Evolutionary conservation across 768 basidiomycete species (phyloP).

Genomic region (Boletus rufocinnamomeus): DNA sequence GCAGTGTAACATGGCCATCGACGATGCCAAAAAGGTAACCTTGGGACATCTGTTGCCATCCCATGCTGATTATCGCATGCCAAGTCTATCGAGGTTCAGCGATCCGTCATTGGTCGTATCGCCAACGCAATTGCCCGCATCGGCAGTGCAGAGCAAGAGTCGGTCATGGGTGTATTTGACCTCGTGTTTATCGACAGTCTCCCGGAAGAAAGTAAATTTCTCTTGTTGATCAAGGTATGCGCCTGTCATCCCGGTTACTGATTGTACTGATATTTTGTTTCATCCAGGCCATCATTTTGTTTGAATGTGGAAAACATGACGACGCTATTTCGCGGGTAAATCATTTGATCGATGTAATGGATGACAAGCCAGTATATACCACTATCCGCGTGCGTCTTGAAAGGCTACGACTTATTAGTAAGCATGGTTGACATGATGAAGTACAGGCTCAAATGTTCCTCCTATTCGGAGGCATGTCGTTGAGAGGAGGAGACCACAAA

Average conservation of each 20-base stretch:
- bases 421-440: not conserved
- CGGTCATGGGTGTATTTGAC: constrained; percentile 10
- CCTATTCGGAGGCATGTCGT: not conserved
- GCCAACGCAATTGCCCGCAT: constrained; percentile 3
- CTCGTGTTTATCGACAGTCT: constrained; percentile 2
- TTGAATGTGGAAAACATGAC: constrained; percentile 8
- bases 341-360: not conserved
- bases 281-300: constrained; percentile 7
- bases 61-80: not conserved
- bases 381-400: constrained; percentile 9
- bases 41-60: rapidly evolving
- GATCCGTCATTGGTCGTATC: constrained; percentile 14
- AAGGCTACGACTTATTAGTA: rapidly evolving
- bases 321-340: constrained; percentile 11
- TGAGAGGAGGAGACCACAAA: not conserved
- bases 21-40: constrained; percentile 8
- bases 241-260: rapidly evolving
- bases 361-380: not conserved
- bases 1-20: not conserved
- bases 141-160: constrained; percentile 2
- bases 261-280: not conserved
- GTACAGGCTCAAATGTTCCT: constrained; percentile 12
- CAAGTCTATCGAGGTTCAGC: constrained; percentile 13
- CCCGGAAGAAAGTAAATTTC: constrained; percentile 4
- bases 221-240: constrained; percentile 16